phyloP scores from a whole-genome alignment of 345 rosid species.

The Salix brachista region DNA sequence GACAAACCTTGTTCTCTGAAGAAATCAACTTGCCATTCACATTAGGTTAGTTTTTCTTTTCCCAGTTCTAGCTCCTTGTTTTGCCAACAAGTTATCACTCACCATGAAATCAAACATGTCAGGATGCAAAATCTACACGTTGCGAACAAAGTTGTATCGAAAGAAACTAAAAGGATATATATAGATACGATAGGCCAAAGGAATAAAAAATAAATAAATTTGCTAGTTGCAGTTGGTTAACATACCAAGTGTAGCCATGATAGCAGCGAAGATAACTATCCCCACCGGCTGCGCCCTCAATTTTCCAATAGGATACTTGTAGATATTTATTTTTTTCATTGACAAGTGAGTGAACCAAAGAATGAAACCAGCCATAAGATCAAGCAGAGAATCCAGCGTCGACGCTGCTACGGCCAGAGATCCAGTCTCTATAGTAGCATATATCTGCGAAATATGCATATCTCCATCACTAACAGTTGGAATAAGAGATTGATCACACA shows the following conservation, averaged over 20 bases:
- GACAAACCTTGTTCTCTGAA: too few species aligned
- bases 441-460: constrained; percentile 42
- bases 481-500: too few species aligned
- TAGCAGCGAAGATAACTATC: constrained; percentile 76
- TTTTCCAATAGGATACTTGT: constrained; percentile 87
- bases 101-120: neutral
- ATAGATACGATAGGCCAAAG: neutral
- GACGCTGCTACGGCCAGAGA: constrained; percentile 94
- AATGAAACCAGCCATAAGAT: constrained; percentile 91
- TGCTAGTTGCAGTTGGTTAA: neutral
- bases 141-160: too few species aligned
- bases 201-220: too few species aligned
- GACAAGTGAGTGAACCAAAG: constrained; percentile 90
- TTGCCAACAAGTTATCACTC: too few species aligned
- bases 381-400: constrained; percentile 84
- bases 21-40: neutral
- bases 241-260: constrained; percentile 93
- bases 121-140: too few species aligned
- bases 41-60: too few species aligned
- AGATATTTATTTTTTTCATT: constrained; percentile 78
- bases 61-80: too few species aligned
- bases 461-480: neutral
- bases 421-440: constrained; percentile 81
- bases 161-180: neutral
- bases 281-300: constrained; percentile 94